phyloP scores from a whole-genome alignment of 805 yeast species.

The Yamadazyma takamatsuzukensis region DNA sequence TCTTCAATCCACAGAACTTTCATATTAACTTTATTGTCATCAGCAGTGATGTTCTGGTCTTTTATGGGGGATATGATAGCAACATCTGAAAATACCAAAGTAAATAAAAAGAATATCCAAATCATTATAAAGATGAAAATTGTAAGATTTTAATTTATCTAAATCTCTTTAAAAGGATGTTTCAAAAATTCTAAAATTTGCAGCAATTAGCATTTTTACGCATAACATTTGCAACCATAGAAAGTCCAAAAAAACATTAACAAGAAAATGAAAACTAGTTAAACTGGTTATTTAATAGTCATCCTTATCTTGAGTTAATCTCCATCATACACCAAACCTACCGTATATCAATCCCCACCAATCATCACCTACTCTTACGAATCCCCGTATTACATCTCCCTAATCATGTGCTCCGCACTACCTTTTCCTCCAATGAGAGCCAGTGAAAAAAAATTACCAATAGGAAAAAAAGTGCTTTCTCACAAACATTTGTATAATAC shows the following conservation, averaged over 20 bases:
- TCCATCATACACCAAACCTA: no score
- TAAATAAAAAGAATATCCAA: no score
- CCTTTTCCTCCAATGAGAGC: constrained; percentile 17
- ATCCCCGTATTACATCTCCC: neutral
- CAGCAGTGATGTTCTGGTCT: constrained; percentile 1
- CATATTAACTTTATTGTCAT: constrained; percentile 2
- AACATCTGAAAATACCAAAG: constrained; percentile 5
- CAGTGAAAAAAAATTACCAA: constrained; percentile 20
- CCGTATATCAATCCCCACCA: neutral
- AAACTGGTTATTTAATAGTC: no score
- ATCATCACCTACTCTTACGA: neutral
- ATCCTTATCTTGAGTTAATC: no score
- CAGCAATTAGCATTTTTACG: no score
- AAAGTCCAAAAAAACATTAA: no score
- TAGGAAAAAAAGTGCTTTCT: neutral
- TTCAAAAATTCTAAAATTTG: no score
- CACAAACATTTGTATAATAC: neutral
- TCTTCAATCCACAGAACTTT: constrained; percentile 9
- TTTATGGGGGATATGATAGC: constrained; percentile 7
- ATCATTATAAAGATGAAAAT: no score
- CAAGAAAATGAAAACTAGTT: no score
- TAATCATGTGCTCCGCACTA: neutral
- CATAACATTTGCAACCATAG: no score
- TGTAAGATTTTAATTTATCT: no score
- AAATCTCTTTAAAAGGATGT: no score